Conservation (phyloP, 2,329 filamentous ascomycete species). For the Biscogniauxia mediterranea region DNA sequence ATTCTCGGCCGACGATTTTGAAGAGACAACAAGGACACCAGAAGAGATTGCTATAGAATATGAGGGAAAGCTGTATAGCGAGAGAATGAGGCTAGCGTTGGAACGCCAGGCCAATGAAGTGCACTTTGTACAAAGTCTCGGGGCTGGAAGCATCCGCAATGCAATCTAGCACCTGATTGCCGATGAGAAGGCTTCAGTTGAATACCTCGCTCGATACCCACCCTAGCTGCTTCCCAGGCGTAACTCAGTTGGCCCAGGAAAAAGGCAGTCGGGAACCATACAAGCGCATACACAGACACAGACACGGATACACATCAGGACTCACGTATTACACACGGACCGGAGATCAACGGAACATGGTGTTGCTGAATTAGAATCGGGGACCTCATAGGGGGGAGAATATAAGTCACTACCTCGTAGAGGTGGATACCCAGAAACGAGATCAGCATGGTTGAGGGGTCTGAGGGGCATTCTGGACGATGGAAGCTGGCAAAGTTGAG, state of each 20-base stretch:
- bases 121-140: slow-evolving; percentile 68
- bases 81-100: slow-evolving; percentile 71
- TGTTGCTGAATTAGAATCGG: not conserved
- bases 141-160: slow-evolving; percentile 41
- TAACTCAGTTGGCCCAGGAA: not conserved
- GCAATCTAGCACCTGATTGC: slow-evolving; percentile 18
- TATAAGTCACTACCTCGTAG: not conserved
- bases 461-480: not conserved
- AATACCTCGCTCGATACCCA: not conserved
- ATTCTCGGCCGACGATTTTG: slow-evolving; percentile 51
- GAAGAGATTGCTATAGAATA: slow-evolving; percentile 50
- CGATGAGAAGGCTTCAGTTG: not conserved
- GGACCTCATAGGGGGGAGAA: not conserved
- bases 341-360: not conserved
- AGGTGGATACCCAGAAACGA: not conserved
- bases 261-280: not conserved
- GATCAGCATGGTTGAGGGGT: not conserved
- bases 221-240: not conserved
- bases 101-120: slow-evolving; percentile 78
- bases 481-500: not conserved
- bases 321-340: not conserved
- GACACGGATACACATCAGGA: not conserved
- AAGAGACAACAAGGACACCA: slow-evolving; percentile 42
- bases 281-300: not conserved
- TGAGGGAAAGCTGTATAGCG: slow-evolving; percentile 61